phyloP scores from a whole-genome alignment of 305 asterid genomes.

The Solanum aculeatissimum region DNA sequence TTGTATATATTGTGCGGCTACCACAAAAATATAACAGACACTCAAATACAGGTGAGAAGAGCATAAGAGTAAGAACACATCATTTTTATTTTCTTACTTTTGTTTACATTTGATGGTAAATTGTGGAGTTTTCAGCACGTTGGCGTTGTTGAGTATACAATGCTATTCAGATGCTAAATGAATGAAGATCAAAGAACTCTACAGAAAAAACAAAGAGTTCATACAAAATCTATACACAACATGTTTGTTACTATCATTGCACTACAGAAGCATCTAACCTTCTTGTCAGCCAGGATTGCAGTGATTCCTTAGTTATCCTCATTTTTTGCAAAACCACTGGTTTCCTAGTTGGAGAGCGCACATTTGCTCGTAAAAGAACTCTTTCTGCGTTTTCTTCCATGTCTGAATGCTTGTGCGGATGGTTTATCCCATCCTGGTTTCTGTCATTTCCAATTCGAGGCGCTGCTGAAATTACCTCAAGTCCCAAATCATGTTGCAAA shows the following conservation, averaged over 20 bases:
- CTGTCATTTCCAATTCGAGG: slow-evolving; percentile 10
- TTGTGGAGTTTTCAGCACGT: neutral
- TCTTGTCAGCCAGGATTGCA: slow-evolving; percentile 52
- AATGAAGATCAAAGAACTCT: neutral
- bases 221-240: neutral
- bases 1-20: neutral
- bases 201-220: neutral
- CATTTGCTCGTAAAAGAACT: slow-evolving; percentile 9
- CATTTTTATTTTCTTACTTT: neutral
- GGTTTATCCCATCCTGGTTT: slow-evolving; percentile 6
- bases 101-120: neutral
- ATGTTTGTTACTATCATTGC: neutral
- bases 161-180: neutral
- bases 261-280: slow-evolving; percentile 7
- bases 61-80: neutral
- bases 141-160: neutral
- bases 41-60: neutral
- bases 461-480: slow-evolving; percentile 43
- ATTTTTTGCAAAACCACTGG: slow-evolving; percentile 58
- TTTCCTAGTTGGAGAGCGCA: slow-evolving; percentile 54
- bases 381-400: slow-evolving; percentile 17
- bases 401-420: slow-evolving; percentile 1
- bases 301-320: slow-evolving; percentile 49
- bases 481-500: slow-evolving; percentile 59
- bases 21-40: neutral